These are phyloP conservation scores for Flagelloscypha sp. DNA, from an alignment of 768 basidiomycete species.

Conservation along the genomic window DNA sequence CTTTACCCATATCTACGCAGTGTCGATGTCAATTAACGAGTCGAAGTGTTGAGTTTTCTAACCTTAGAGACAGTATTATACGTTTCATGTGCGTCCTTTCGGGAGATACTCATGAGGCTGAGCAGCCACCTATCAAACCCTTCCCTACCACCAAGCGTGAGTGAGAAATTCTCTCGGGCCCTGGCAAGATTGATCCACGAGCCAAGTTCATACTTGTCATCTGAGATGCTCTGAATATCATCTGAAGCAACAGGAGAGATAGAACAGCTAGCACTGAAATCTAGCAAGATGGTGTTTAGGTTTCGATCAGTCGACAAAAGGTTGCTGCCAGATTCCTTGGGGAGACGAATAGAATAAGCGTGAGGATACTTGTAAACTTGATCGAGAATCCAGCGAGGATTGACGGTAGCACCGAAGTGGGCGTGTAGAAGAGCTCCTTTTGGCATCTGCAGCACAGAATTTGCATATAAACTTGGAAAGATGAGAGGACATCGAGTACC, in stretches of 20 bases:
- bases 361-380: constrained; percentile 49
- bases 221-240: too few relatives aligned
- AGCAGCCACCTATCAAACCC: constrained; percentile 66
- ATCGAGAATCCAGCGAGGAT: constrained; percentile 40
- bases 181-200: constrained; percentile 47
- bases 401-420: constrained; percentile 72
- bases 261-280: constrained; percentile 49
- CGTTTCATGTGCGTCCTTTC: constrained; percentile 62
- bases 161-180: constrained; percentile 47
- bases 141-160: constrained; percentile 45
- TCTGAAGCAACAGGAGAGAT: constrained; percentile 21
- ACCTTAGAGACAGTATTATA: constrained; percentile 67
- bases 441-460: too few relatives aligned
- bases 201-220: constrained; percentile 31
- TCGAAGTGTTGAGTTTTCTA: constrained; percentile 1
- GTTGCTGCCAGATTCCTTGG: too few relatives aligned
- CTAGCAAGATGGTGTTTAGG: constrained; percentile 36
- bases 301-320: constrained; percentile 33
- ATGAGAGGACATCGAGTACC: too few relatives aligned
- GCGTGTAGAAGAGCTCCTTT: constrained; percentile 71
- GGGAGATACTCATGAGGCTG: constrained; percentile 55
- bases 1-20: constrained; percentile 78
- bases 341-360: constrained; percentile 50
- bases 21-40: too few relatives aligned
- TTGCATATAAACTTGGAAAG: too few relatives aligned